Evolutionary conservation across 805 yeast genomes (phyloP).

Genomic region (Tetrapisispora fleetii): DNA sequence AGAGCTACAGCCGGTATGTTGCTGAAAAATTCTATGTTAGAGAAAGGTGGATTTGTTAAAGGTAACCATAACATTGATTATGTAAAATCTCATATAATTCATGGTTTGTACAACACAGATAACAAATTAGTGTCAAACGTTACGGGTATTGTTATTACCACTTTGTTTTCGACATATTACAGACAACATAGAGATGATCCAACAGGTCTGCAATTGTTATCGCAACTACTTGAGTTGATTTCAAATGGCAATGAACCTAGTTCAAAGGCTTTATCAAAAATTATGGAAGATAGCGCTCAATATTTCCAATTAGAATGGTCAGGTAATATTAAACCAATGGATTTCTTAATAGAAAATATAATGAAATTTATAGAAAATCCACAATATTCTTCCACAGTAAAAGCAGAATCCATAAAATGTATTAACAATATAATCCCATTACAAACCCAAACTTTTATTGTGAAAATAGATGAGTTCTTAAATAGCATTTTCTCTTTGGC

Average conservation of each 20-base stretch:
- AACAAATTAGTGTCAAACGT: slow-evolving; percentile 60
- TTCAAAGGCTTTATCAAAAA: slow-evolving; percentile 69
- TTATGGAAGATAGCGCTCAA: slow-evolving; percentile 78
- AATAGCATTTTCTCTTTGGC: slow-evolving; percentile 62
- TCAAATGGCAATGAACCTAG: slow-evolving; percentile 34
- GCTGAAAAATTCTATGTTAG: slow-evolving; percentile 64
- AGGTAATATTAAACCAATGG: slow-evolving; percentile 49
- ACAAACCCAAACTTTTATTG: slow-evolving; percentile 54
- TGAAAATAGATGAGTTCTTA: slow-evolving; percentile 58
- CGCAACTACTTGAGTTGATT: slow-evolving; percentile 55
- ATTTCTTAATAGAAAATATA: slow-evolving; percentile 56
- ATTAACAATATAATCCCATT: slow-evolving; percentile 66
- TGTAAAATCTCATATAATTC: slow-evolving; percentile 35
- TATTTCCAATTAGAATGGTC: slow-evolving; percentile 55
- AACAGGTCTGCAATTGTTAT: slow-evolving; percentile 56
- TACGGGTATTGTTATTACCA: slow-evolving; percentile 82
- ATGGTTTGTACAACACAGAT: slow-evolving; percentile 29
- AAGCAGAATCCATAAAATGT: slow-evolving; percentile 58
- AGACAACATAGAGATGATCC: slow-evolving; percentile 29
- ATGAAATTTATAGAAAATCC: slow-evolving; percentile 40
- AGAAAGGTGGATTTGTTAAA: slow-evolving; percentile 23
- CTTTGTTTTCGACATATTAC: slow-evolving; percentile 50
- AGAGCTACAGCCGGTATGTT: slow-evolving; percentile 85
- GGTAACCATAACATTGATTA: slow-evolving; percentile 29
- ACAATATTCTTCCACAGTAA: slow-evolving; percentile 34